A percentile compares a stretch with the other conserved stretches of the same genome.
Evolutionary conservation across 148 eudicot species (phyloP).

Genomic region (Chenopodium formosanum): DNA sequence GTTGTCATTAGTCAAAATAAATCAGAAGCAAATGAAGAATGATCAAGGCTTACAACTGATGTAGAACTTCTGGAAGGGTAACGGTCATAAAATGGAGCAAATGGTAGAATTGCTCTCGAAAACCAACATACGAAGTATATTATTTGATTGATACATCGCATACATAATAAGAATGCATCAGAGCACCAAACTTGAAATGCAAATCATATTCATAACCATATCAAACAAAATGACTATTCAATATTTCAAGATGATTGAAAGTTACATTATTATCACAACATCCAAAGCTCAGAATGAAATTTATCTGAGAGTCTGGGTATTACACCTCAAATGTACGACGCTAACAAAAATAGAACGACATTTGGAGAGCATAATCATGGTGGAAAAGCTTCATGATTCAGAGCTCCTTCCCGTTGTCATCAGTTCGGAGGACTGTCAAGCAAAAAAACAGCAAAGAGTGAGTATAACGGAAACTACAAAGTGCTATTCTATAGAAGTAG

Average conservation of each 20-base stretch:
- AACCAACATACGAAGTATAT: background rate
- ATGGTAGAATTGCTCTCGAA: background rate
- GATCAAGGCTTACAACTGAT: too few species aligned
- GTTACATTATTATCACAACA: conserved; percentile 21
- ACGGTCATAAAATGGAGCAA: background rate
- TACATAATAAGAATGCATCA: background rate
- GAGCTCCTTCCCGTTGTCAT: background rate
- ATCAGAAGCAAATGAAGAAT: too few species aligned
- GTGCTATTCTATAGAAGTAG: background rate
- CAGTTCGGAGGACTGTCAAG: conserved; percentile 17
- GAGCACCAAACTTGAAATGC: background rate
- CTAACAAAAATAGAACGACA: conserved; percentile 6
- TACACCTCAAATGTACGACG: conserved; percentile 2
- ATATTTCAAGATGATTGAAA: background rate
- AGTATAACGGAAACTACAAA: background rate
- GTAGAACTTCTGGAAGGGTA: too few species aligned
- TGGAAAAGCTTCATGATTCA: background rate
- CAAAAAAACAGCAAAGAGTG: conserved; percentile 8
- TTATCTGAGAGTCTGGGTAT: background rate
- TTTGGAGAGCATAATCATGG: background rate
- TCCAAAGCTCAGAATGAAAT: background rate
- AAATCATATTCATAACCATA: background rate
- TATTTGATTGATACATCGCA: background rate
- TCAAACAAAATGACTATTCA: background rate
- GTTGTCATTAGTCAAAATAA: too few species aligned